These are phyloP conservation scores for Pichia norvegensis DNA, from an alignment of 1,139 yeast species.

Conservation along the genomic window DNA sequence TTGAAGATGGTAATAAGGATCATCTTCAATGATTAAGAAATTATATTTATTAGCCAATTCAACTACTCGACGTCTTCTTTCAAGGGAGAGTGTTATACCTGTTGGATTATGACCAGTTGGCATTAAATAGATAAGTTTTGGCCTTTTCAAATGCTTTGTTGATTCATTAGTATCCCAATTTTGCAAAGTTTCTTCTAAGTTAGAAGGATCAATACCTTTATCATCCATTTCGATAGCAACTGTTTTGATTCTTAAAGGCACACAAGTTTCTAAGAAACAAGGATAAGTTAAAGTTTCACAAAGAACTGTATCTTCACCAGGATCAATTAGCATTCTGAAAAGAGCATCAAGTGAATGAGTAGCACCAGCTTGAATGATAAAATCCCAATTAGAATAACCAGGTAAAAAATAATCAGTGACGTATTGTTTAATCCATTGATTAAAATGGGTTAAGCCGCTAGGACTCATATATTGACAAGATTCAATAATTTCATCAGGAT, in stretches of 20 bases:
- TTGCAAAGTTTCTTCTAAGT: slow-evolving; percentile 45
- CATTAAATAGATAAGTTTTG: slow-evolving; percentile 46
- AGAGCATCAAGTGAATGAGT: slow-evolving; percentile 60
- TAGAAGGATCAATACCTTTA: slow-evolving; percentile 37
- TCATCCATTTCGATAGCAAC: slow-evolving; percentile 44
- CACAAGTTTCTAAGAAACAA: slow-evolving; percentile 48
- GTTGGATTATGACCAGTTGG: slow-evolving; percentile 57
- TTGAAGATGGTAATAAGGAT: slow-evolving; percentile 55
- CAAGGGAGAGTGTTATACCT: slow-evolving; percentile 41
- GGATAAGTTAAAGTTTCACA: slow-evolving; percentile 52
- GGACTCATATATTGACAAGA: slow-evolving; percentile 26
- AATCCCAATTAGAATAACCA: slow-evolving; percentile 45
- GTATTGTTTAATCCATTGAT: slow-evolving; percentile 19
- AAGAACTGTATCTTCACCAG: slow-evolving; percentile 44
- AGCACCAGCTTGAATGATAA: slow-evolving; percentile 54
- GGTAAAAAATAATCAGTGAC: slow-evolving; percentile 22
- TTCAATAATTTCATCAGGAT: slow-evolving; percentile 24
- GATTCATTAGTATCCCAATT: slow-evolving; percentile 43
- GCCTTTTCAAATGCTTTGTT: slow-evolving; percentile 22
- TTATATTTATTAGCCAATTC: slow-evolving; percentile 44
- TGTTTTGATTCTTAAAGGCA: slow-evolving; percentile 41
- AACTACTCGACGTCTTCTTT: slow-evolving; percentile 40
- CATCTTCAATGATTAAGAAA: slow-evolving; percentile 47
- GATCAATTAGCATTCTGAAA: slow-evolving; percentile 47
- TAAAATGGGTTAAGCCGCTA: slow-evolving; percentile 22